These are phyloP conservation scores for Yamadazyma triangularis DNA, from an alignment of 1,139 yeast species.

Conservation along the genomic window DNA sequence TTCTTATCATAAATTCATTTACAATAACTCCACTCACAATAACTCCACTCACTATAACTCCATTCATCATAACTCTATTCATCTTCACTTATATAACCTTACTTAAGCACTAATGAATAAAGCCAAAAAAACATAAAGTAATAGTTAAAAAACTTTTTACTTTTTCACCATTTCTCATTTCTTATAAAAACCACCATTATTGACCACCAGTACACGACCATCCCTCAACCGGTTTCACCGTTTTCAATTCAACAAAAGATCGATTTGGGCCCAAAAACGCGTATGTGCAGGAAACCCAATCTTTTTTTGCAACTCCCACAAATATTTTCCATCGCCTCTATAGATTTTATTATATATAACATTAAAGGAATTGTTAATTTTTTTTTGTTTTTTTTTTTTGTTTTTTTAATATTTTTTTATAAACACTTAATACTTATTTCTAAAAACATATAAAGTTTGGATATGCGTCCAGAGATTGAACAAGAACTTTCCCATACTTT, in stretches of 20 bases:
- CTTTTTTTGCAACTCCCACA: conserved; percentile 3
- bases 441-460: not conserved
- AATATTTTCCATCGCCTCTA: too few relatives aligned
- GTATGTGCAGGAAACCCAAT: conserved; percentile 2
- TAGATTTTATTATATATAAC: too few relatives aligned
- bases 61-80: too few relatives aligned
- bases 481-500: conserved; percentile 95
- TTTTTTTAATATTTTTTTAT: too few relatives aligned
- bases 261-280: not conserved
- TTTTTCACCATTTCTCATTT: too few relatives aligned
- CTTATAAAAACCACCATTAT: too few relatives aligned
- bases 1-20: too few relatives aligned
- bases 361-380: not conserved
- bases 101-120: not conserved
- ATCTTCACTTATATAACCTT: not conserved
- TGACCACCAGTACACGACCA: not conserved
- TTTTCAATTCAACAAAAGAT: not conserved
- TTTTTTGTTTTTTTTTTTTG: too few relatives aligned
- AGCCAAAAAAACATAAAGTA: too few relatives aligned
- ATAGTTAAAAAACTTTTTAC: too few relatives aligned
- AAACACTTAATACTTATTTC: not conserved
- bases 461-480: conserved; percentile 95
- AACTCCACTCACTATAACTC: too few relatives aligned
- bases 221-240: not conserved
- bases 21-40: too few relatives aligned